Evolutionary conservation across 306 rosid genomes (phyloP).

Genomic region (Glycine soja): DNA sequence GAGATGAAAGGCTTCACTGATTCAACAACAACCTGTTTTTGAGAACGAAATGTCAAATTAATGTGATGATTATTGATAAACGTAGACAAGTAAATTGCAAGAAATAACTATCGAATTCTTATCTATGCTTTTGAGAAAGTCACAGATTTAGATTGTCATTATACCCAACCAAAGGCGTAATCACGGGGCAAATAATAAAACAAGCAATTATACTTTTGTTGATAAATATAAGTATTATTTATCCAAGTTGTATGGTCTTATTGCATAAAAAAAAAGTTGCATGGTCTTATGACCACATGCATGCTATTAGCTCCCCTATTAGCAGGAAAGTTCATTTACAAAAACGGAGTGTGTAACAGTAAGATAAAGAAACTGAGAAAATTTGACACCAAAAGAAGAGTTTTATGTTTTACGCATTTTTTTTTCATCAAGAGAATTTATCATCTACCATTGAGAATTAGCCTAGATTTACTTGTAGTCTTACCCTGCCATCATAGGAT

Average conservation of each 20-base stretch:
- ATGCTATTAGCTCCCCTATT: not conserved
- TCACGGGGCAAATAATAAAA: constrained; percentile 29
- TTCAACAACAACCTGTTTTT: constrained; percentile 90
- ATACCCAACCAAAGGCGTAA: not conserved
- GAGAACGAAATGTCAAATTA: constrained; percentile 38
- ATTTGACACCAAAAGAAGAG: not conserved
- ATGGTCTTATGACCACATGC: constrained; percentile 1
- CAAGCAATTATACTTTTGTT: not conserved
- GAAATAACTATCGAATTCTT: not conserved
- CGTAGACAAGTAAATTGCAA: constrained; percentile 30
- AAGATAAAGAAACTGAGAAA: constrained; percentile 6
- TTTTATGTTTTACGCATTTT: constrained; percentile 4
- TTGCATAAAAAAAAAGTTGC: no score
- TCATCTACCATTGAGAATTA: constrained; percentile 9
- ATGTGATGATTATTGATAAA: not conserved
- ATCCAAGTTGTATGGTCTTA: not conserved
- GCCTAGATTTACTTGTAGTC: constrained; percentile 41
- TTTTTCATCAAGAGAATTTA: constrained; percentile 28
- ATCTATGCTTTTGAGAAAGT: not conserved
- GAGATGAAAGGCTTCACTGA: constrained; percentile 83
- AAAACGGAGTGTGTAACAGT: constrained; percentile 1
- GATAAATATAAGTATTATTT: not conserved
- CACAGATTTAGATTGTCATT: constrained; percentile 2
- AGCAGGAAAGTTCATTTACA: constrained; percentile 21
- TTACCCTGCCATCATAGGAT: constrained; percentile 99